A percentile compares a stretch with the other conserved stretches of the same genome.
Evolutionary conservation across 805 yeast genomes (phyloP).

Genomic region (Blastobotrys parvus): DNA sequence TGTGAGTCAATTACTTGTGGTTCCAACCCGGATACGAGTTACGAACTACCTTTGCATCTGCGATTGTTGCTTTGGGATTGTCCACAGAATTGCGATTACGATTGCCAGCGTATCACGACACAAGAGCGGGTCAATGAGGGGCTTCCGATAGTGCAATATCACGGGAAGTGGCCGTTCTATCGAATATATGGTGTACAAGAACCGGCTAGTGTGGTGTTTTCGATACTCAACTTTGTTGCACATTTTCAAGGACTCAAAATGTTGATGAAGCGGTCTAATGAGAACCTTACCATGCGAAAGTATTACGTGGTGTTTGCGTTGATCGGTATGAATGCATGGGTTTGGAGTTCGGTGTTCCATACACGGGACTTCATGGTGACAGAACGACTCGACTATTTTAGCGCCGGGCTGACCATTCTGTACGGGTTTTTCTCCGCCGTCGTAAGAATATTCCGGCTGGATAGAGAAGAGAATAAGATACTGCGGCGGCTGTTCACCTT

Average conservation of each 20-base stretch:
- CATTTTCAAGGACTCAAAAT: conserved; percentile 43
- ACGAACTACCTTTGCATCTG: conserved; percentile 32
- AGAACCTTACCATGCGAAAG: conserved; percentile 14
- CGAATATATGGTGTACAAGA: conserved; percentile 81
- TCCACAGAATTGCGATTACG: conserved; percentile 78
- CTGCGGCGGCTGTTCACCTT: conserved; percentile 32
- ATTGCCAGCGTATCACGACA: conserved; percentile 77
- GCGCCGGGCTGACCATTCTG: conserved; percentile 84
- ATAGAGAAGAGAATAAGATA: conserved; percentile 27
- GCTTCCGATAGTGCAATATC: conserved; percentile 71
- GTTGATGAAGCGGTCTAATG: conserved; percentile 17
- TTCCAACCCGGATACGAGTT: background rate
- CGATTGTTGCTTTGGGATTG: conserved; percentile 64
- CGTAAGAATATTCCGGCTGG: conserved; percentile 53
- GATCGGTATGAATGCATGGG: conserved; percentile 82
- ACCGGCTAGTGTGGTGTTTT: conserved; percentile 68
- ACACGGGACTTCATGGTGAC: conserved; percentile 72
- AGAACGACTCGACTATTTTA: conserved; percentile 82
- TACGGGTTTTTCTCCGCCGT: conserved; percentile 66
- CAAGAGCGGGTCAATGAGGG: conserved; percentile 37
- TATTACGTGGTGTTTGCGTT: conserved; percentile 43
- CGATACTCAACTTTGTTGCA: conserved; percentile 60
- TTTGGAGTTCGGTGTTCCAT: conserved; percentile 78
- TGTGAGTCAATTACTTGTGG: background rate
- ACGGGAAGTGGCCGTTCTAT: conserved; percentile 95